phyloP scores from a whole-genome alignment of 2,329 filamentous ascomycete species.

The Neodidymelliopsis sp. region DNA sequence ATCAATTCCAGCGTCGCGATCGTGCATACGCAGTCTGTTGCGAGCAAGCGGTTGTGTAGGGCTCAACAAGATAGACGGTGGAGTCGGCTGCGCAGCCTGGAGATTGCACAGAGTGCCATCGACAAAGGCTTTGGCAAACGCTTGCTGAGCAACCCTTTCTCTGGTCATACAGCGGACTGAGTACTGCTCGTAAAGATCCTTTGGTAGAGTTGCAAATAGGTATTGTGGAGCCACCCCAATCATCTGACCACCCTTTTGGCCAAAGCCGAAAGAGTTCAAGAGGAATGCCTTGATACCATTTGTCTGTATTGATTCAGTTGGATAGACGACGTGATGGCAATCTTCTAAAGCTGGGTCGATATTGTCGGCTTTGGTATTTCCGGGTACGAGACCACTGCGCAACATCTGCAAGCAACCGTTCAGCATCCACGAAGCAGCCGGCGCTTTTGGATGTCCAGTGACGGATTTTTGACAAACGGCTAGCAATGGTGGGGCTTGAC shows the following conservation, averaged over 20 bases:
- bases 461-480: slow-evolving; percentile 54
- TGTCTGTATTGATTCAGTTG: slow-evolving; percentile 30
- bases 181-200: too few relatives aligned
- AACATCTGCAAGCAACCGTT: slow-evolving; percentile 51
- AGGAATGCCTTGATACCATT: slow-evolving; percentile 47
- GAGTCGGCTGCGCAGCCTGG: too few relatives aligned
- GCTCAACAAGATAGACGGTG: too few relatives aligned
- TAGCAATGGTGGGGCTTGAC: too few relatives aligned
- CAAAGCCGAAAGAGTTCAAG: slow-evolving; percentile 56
- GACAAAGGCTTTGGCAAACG: too few relatives aligned
- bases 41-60: too few relatives aligned
- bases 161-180: too few relatives aligned
- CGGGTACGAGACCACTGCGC: slow-evolving; percentile 43
- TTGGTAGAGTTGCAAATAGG: slow-evolving; percentile 11
- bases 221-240: slow-evolving; percentile 49
- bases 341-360: slow-evolving; percentile 3
- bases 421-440: slow-evolving; percentile 49
- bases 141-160: too few relatives aligned
- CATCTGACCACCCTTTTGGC: slow-evolving; percentile 53
- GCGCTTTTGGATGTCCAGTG: slow-evolving; percentile 51
- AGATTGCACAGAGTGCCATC: too few relatives aligned
- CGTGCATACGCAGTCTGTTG: too few relatives aligned
- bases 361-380: slow-evolving; percentile 10
- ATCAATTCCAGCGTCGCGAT: too few relatives aligned
- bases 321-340: slow-evolving; percentile 46